Evolutionary conservation across 2,329 filamentous ascomycete species (phyloP).

Genomic region (Stagonosporopsis cucurbitacearum): DNA sequence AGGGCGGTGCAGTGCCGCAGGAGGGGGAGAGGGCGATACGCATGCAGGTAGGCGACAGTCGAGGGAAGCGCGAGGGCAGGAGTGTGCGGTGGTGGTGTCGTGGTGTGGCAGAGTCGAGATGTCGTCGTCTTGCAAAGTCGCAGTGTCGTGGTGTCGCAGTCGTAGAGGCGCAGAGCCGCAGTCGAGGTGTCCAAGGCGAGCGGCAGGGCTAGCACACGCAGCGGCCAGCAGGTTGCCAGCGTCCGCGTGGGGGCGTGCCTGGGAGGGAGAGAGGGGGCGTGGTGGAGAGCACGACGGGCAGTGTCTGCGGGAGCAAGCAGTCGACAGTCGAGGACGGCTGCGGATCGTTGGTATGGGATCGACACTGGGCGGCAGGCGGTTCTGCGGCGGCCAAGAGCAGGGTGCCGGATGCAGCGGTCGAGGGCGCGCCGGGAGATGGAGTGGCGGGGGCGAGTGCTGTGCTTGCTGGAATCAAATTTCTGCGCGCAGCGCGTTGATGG

Average conservation of each 20-base stretch:
- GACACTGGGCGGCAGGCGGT: constrained; percentile 13
- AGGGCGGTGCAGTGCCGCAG: constrained; percentile 10
- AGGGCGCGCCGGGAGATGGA: not conserved
- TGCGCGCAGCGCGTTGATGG: constrained; percentile 11
- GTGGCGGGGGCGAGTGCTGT: too few species aligned
- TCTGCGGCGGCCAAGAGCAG: not conserved
- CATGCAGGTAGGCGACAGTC: constrained; percentile 8
- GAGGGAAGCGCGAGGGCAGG: not conserved
- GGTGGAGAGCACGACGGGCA: constrained; percentile 1
- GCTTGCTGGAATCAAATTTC: not conserved
- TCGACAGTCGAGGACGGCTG: constrained; percentile 7
- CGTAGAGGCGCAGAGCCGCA: constrained; percentile 11
- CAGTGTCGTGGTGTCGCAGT: constrained; percentile 5
- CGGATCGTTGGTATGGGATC: constrained; percentile 16
- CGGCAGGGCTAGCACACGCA: constrained; percentile 11
- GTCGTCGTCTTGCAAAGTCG: too few species aligned
- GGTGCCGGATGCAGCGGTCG: constrained; percentile 17
- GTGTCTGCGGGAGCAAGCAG: constrained; percentile 8
- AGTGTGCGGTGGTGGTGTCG: constrained; percentile 5
- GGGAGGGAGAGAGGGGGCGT: not conserved
- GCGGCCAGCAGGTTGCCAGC: constrained; percentile 13
- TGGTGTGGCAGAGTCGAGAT: constrained; percentile 3
- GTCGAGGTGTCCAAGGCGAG: constrained; percentile 7
- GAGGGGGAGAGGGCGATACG: not conserved
- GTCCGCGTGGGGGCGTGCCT: constrained; percentile 5